Conservation (phyloP, 1,284 basidiomycete species). For the Mrakiaceae sp. region DNA sequence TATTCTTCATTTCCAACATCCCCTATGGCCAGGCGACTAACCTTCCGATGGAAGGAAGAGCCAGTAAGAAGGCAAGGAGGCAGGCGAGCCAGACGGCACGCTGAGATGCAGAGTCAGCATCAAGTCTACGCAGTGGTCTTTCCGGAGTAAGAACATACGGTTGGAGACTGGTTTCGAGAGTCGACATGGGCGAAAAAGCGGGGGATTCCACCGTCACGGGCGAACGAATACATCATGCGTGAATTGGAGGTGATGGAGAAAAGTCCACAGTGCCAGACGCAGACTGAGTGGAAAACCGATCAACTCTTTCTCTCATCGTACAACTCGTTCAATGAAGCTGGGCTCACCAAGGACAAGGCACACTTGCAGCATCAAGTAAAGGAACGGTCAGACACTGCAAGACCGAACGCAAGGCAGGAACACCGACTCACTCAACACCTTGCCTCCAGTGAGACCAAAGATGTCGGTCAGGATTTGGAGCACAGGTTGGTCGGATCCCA, state of each 20-base stretch:
- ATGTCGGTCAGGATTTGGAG: conserved; percentile 64
- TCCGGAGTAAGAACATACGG: conserved; percentile 31
- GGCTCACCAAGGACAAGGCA: too few species aligned
- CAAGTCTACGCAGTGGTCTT: conserved; percentile 41
- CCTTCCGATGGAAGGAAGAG: conserved; percentile 56
- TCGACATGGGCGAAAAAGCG: conserved; percentile 56
- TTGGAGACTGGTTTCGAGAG: conserved; percentile 47
- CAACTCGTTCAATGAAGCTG: too few species aligned
- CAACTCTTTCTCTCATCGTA: too few species aligned
- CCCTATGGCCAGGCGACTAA: conserved; percentile 33
- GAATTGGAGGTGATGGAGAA: conserved; percentile 66
- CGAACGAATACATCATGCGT: conserved; percentile 65
- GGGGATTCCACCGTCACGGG: conserved; percentile 42
- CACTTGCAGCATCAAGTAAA: too few species aligned
- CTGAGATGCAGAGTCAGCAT: neutral
- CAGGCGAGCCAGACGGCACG: conserved; percentile 59
- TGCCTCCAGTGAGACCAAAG: conserved; percentile 56
- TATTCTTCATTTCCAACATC: too few species aligned
- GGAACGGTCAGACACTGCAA: too few species aligned
- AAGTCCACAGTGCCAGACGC: conserved; percentile 36
- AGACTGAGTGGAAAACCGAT: conserved; percentile 28
- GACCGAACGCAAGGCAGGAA: neutral
- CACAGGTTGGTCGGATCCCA: conserved; percentile 53
- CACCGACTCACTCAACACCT: conserved; percentile 43
- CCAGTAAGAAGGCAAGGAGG: conserved; percentile 60